Base-by-base conservation (phyloP, 768 basidiomycete species). In the Pluteus cervinus region DNA sequence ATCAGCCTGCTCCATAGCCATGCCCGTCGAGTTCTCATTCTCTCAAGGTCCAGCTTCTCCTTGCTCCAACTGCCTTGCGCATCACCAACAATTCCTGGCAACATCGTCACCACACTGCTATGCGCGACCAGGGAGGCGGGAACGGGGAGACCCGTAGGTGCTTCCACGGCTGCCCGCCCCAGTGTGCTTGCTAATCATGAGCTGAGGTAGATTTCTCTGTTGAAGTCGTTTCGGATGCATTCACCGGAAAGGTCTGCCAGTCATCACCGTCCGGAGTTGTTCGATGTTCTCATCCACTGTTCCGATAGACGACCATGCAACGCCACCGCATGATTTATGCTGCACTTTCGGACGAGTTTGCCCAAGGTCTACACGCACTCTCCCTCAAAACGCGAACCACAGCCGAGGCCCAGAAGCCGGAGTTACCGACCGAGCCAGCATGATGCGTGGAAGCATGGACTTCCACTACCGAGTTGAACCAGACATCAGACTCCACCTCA, bases 71-170 rank as follows among this genome's bases (percentile, higher is more conserved):
- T 37, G 66, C 69, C 49, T 66, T 91, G 52, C 67, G 54, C 37
- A 81, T 91, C 53, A 69, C 69, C 24, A 91, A 91, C 60, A 83
- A 91, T 51, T 90, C 88, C 36, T 80, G 77, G 75, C 71, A 85
- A 62, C 88, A 91, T 60, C 75, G 83, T 52, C 83, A 90, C 64
- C 88, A 91, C 62, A 71, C 73, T 39, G 69, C 88, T 32, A 91
- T 91, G 88, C 73, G 73, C 54, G 79, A 69, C 29, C 68, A 76
- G 57, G 75, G 70, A 39, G 78, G 74, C 46, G 75, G 72, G 29
- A 78, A 68, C 52, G 80, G 79, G 41, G 88, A 90, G 69, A 86
- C 89, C 33, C 88, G 88, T 91, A 69, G 50, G 83, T 74, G 32
- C 37, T 30, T 26, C 31, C 29, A 30, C 31, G 33, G 25, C 36